Evolutionary conservation across 148 eudicot species (phyloP).

Genomic region (Dianthus caryophyllus): DNA sequence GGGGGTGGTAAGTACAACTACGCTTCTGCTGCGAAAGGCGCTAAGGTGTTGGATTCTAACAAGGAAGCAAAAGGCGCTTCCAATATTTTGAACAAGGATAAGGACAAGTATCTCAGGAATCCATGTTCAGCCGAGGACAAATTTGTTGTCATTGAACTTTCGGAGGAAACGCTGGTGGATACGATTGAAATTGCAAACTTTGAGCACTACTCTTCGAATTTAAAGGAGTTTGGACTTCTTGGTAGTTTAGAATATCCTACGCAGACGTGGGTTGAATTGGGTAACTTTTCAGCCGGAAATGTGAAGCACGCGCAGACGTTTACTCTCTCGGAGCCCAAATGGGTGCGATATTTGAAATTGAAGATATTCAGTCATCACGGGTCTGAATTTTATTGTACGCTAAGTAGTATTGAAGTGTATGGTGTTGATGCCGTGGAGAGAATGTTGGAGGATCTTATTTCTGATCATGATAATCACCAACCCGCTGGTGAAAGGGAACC

Average conservation of each 20-base stretch:
- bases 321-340: conserved; percentile 76
- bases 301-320: conserved; percentile 81
- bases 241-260: conserved; percentile 85
- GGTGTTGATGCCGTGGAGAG: conserved; percentile 96
- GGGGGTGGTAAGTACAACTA: conserved; percentile 90
- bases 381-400: conserved; percentile 87
- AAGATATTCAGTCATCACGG: conserved; percentile 82
- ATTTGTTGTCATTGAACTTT: conserved; percentile 84
- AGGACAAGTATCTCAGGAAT: conserved; percentile 91
- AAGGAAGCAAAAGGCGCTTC: conserved; percentile 94
- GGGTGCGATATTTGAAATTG: conserved; percentile 85
- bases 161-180: conserved; percentile 91
- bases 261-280: conserved; percentile 69
- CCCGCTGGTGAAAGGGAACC: conserved; percentile 32
- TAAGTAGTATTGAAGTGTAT: conserved; percentile 84
- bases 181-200: conserved; percentile 81
- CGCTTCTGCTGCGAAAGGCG: conserved; percentile 90
- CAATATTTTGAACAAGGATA: conserved; percentile 75
- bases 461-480: conserved; percentile 52
- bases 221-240: conserved; percentile 78
- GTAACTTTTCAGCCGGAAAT: conserved; percentile 85
- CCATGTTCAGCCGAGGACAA: conserved; percentile 95
- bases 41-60: conserved; percentile 82
- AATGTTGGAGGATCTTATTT: conserved; percentile 88
- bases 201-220: conserved; percentile 87